Evolutionary conservation across 2,329 filamentous ascomycete species (phyloP).

Genomic region (Sarocladiaceae sp.): DNA sequence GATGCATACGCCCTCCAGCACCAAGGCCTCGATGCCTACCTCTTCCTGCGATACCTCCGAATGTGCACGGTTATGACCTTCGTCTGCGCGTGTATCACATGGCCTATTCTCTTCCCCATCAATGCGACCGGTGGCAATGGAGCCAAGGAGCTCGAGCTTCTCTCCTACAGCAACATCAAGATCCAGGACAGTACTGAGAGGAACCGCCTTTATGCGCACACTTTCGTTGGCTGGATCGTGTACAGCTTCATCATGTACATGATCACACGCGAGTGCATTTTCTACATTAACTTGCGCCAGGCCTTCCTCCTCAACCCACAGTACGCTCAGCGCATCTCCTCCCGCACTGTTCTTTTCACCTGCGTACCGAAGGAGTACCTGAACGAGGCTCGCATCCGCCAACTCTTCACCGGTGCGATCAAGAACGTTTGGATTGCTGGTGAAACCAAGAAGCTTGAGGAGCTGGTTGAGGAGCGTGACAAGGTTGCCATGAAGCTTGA

Average conservation of each 20-base stretch:
- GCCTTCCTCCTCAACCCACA: conserved; percentile 85
- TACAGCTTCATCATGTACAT: conserved; percentile 87
- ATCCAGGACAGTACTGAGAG: conserved; percentile 46
- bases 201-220: conserved; percentile 73
- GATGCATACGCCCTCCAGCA: conserved; percentile 83
- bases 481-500: conserved; percentile 75
- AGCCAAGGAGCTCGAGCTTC: conserved; percentile 55
- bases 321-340: conserved; percentile 80
- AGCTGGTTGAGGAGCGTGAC: conserved; percentile 73
- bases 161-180: conserved; percentile 34
- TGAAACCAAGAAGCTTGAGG: conserved; percentile 68
- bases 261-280: conserved; percentile 85
- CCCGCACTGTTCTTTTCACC: conserved; percentile 88
- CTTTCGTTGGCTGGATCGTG: conserved; percentile 76
- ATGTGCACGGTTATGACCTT: conserved; percentile 73
- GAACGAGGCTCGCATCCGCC: conserved; percentile 65
- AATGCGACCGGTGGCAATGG: conserved; percentile 75
- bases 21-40: conserved; percentile 82
- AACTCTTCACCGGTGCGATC: conserved; percentile 75
- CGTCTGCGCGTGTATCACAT: conserved; percentile 75
- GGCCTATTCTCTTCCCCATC: conserved; percentile 79
- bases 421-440: conserved; percentile 81
- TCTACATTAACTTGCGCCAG: conserved; percentile 90
- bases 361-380: conserved; percentile 76
- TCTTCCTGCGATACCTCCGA: conserved; percentile 82